A percentile compares a stretch with the other conserved stretches of the same genome.
Evolutionary conservation across 2,329 filamentous ascomycete species (phyloP).

Genomic region (Clonostachys sp.): DNA sequence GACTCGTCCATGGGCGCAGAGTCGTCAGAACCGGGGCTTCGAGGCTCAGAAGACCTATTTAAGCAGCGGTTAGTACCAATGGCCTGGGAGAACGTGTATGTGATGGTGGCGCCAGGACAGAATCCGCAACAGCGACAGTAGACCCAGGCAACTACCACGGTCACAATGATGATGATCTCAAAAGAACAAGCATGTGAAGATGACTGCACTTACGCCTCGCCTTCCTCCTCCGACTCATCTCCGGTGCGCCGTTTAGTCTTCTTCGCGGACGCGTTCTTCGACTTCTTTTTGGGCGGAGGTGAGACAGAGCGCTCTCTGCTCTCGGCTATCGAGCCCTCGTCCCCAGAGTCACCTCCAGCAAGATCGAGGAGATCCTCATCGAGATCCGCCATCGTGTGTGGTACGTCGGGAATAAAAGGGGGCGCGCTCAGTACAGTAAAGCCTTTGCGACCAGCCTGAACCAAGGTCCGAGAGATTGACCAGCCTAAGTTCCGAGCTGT

Average conservation of each 20-base stretch:
- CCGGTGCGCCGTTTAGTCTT: slow-evolving; percentile 43
- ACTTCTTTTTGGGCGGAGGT: slow-evolving; percentile 29
- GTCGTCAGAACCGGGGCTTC: slow-evolving; percentile 64
- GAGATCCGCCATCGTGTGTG: slow-evolving; percentile 70
- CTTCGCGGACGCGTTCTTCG: slow-evolving; percentile 26
- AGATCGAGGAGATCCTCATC: slow-evolving; percentile 93
- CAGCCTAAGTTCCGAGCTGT: too few species aligned
- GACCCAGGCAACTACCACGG: neutral
- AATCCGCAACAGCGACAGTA: neutral
- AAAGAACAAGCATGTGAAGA: neutral
- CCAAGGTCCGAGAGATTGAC: too few species aligned
- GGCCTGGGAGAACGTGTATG: too few species aligned
- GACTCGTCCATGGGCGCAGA: slow-evolving; percentile 91
- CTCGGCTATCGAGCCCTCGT: slow-evolving; percentile 48
- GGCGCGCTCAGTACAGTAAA: too few species aligned
- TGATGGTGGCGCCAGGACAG: too few species aligned
- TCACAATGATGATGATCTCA: neutral
- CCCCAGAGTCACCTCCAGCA: slow-evolving; percentile 71
- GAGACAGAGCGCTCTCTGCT: slow-evolving; percentile 53
- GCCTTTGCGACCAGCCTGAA: too few species aligned
- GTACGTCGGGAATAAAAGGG: neutral
- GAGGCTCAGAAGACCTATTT: slow-evolving; percentile 1
- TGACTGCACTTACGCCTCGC: slow-evolving; percentile 30
- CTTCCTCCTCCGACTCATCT: slow-evolving; percentile 57
- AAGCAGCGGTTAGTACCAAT: neutral